Evolutionary conservation across 345 rosid species (phyloP), one percentile per base, ranked within the genome.

Genomic region (Geranium rotundifolium): DNA sequence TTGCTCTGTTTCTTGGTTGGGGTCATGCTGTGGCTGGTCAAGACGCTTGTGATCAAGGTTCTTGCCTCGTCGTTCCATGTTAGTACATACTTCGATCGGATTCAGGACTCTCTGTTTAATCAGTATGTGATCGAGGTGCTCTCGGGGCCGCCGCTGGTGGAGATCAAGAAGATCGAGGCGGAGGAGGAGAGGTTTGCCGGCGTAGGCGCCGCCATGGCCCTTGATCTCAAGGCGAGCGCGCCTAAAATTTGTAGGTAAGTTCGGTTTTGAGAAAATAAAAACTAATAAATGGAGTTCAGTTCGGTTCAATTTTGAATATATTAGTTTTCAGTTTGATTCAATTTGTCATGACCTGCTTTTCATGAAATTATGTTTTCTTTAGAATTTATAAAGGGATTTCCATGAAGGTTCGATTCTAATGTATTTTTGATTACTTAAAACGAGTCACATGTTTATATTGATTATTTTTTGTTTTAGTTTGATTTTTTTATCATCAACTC

Each of bases 61-160:
- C 65, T 93, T 4, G 97, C 99, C 4, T 92, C 95, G 3, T 85
- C 91, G 0, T 92, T 92, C 67, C 98, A 92, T 56, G 97, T 92
- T 0, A 89, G 95, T 41, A 87, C 98, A 0, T 92, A 92, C 67
- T 92, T 92, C 9, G 98, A 92, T 61, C 68, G 98, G 69, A 92
- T 92, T 73, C 97, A 86, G 67, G 97, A 87, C 15, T 78, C 97
- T 0, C 27, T 89, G 60, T 92, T 89, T 69, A 80, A 82, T 62
- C 98, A 92, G 54, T 92, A 77, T 16, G 90, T 90, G 61, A 85
- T 92, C 19, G 95, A 81, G 75, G 82, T 86, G 4, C 68, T 92
- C 0, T 87, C 99, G 0, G 97, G 99, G 37, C 85, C 88, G 5
- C 97, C 99, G 0, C 63, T 79, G 76, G 62, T 84, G 2, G 96